Conservation (phyloP, 257 asterid species). For the Nicotiana paniculata region DNA sequence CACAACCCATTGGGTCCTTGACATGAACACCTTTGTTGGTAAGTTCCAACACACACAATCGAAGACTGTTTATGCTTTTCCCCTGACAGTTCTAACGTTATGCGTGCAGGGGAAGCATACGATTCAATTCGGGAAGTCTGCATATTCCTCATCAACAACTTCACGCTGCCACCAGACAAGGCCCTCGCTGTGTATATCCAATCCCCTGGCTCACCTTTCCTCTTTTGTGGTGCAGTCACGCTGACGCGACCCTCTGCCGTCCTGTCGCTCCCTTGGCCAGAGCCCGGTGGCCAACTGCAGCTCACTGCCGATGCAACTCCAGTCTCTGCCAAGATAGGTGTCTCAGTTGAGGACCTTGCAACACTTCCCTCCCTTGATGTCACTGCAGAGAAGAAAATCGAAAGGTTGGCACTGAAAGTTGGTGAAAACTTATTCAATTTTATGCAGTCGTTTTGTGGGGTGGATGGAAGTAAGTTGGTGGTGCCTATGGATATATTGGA, state of each 20-base stretch:
- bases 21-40: constrained; percentile 93
- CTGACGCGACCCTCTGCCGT: constrained; percentile 86
- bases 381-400: constrained; percentile 77
- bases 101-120: constrained; percentile 57
- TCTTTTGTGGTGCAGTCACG: constrained; percentile 91
- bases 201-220: constrained; percentile 77
- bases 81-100: background rate
- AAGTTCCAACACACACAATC: background rate
- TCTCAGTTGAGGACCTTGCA: constrained; percentile 80
- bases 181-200: constrained; percentile 92
- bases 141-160: constrained; percentile 70
- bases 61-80: background rate
- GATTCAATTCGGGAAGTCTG: constrained; percentile 78
- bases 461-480: constrained; percentile 78
- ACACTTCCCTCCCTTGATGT: constrained; percentile 80
- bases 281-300: constrained; percentile 62
- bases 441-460: constrained; percentile 95
- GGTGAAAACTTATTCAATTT: constrained; percentile 94
- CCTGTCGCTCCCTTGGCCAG: constrained; percentile 84
- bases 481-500: constrained; percentile 96
- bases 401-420: constrained; percentile 82
- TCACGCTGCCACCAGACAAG: constrained; percentile 85
- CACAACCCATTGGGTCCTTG: constrained; percentile 87
- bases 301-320: constrained; percentile 59
- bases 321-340: constrained; percentile 71